phyloP scores from a whole-genome alignment of 2,329 filamentous ascomycete genomes.

The Parascedosporium putredinis region DNA sequence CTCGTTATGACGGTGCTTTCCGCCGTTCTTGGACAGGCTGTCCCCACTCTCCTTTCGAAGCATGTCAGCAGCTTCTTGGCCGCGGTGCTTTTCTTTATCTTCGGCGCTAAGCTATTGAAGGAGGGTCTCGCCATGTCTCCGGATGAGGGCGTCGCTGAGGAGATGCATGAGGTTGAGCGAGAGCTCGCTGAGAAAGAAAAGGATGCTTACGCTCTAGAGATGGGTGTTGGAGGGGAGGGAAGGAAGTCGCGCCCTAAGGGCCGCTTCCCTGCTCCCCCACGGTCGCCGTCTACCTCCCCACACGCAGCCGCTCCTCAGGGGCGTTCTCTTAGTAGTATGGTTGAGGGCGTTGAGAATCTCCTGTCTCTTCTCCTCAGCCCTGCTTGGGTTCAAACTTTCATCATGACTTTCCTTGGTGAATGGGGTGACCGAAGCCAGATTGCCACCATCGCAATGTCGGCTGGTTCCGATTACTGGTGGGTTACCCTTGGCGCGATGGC shows the following conservation, averaged over 20 bases:
- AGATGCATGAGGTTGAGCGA: conserved; percentile 94
- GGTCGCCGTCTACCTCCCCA: conserved; percentile 69
- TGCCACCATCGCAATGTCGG: conserved; percentile 97
- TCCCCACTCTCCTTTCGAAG: conserved; percentile 83
- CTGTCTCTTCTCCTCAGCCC: conserved; percentile 82
- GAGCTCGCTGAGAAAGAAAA: conserved; percentile 92
- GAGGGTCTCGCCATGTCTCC: conserved; percentile 85
- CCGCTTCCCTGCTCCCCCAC: conserved; percentile 68
- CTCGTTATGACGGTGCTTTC: conserved; percentile 93
- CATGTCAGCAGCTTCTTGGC: conserved; percentile 83
- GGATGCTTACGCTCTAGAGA: conserved; percentile 69
- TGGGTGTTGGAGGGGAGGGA: conserved; percentile 60
- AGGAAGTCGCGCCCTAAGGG: conserved; percentile 60
- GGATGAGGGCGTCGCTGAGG: conserved; percentile 84
- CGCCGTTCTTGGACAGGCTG: conserved; percentile 81
- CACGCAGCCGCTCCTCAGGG: conserved; percentile 43
- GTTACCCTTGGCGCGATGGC: conserved; percentile 80
- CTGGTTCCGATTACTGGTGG: conserved; percentile 98
- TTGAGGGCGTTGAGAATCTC: conserved; percentile 70
- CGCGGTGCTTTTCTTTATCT: conserved; percentile 75
- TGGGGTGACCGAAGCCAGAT: conserved; percentile 98
- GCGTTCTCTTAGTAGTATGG: conserved; percentile 26
- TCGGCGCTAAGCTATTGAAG: conserved; percentile 71
- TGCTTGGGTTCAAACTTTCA: conserved; percentile 96
- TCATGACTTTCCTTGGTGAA: conserved; percentile 97